Base-by-base conservation (phyloP, 352 stramenopile genomes). In the Peronospora destructor region DNA sequence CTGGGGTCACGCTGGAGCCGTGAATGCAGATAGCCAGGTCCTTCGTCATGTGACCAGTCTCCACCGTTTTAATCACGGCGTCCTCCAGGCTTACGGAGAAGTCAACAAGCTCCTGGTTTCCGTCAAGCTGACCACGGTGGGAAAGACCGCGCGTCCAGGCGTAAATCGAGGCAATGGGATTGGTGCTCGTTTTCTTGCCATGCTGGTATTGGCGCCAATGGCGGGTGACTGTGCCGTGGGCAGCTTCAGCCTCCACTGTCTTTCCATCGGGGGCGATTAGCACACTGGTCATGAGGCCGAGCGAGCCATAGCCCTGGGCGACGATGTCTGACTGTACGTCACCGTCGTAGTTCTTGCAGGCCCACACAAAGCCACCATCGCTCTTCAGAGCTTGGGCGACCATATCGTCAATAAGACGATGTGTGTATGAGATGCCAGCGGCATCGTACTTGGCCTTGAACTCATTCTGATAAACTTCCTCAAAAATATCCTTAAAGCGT, bases 301-400 rank as follows among this genome's bases (percentile, higher is more conserved):
- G 73, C 47, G 74, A 87, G 25, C 79, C 79, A 58, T 85, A 91
- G 26, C 76, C 79, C 64, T 91, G 79, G 5, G 79, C 79, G 13
- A 91, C 67, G 55, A 85, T 88, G 58, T 91, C 79, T 37, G 69
- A 85, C 65, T 85, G 73, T 36, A 91, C 76, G 52, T 91, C 79
- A 46, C 79, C 79, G 50, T 91, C 79, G 60, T 91, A 91, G 67
- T 91, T 91, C 69, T 91, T 91, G 70, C 72, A 84, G 5, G 76
- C 76, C 79, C 79, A 91, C 6, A 91, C 74, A 53, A 91, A 87
- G 40, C 79, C 79, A 29, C 77, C 79, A 41, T 81, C 70, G 48
- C 66, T 78, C 66, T 91, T 91, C 37, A 88, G 65, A 42, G 60
- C 60, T 60, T 88, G 77, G n/a, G 79, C 79, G 30, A 91, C 80